These are phyloP conservation scores for Parmales sp. DNA, from an alignment of 108 stramenopile species.

Conservation along the genomic window DNA sequence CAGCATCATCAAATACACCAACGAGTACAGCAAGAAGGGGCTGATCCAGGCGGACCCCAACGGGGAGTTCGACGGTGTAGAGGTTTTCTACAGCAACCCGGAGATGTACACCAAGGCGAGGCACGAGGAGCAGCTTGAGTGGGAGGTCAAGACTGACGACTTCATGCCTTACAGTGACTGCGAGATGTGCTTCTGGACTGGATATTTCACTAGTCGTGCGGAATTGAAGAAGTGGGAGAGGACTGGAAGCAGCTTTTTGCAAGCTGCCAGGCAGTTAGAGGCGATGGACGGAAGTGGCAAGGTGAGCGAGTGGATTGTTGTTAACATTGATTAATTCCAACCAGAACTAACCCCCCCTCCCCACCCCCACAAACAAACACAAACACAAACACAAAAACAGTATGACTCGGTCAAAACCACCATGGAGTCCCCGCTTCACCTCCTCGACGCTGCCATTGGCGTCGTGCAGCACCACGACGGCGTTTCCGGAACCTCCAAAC, in stretches of 20 bases:
- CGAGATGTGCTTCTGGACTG: constrained; percentile 85
- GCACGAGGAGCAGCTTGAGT: constrained; percentile 24
- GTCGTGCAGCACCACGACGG: constrained; percentile 85
- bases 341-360: no score
- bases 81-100: constrained; percentile 80
- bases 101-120: constrained; percentile 68
- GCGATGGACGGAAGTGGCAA: constrained; percentile 25
- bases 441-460: constrained; percentile 65
- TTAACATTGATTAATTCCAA: no score
- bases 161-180: constrained; percentile 90
- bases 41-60: constrained; percentile 44
- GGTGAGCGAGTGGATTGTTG: not conserved
- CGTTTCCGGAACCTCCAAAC: constrained; percentile 75
- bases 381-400: not conserved
- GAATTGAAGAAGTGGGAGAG: constrained; percentile 74
- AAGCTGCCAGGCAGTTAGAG: constrained; percentile 63
- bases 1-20: constrained; percentile 33
- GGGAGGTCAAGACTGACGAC: constrained; percentile 62
- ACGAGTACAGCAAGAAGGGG: constrained; percentile 10
- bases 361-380: no score
- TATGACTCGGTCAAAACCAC: not conserved
- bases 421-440: constrained; percentile 27
- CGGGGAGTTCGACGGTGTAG: constrained; percentile 42
- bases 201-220: constrained; percentile 80
- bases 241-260: constrained; percentile 55